phyloP scores from a whole-genome alignment of 331 rosid species.

The Spiraea crenata region DNA sequence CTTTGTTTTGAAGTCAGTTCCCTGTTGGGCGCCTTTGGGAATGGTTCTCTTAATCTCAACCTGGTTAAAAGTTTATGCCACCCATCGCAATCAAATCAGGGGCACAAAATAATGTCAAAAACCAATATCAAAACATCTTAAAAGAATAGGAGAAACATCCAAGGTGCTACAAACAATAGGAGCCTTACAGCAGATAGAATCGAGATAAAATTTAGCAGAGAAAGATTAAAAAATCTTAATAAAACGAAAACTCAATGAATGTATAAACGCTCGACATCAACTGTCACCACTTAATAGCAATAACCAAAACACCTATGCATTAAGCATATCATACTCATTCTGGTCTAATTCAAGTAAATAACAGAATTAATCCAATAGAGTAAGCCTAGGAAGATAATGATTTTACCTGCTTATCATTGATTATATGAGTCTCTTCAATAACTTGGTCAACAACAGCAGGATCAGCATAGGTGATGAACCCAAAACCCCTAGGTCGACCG shows the following conservation, averaged over 20 bases:
- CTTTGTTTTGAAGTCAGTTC: constrained; percentile 57
- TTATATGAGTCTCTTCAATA: constrained; percentile 55
- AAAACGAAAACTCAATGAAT: too few species aligned
- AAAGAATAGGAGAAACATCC: neutral
- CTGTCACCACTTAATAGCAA: too few species aligned
- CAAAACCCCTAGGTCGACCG: constrained; percentile 59
- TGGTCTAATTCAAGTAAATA: neutral
- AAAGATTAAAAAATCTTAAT: too few species aligned
- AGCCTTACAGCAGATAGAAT: neutral
- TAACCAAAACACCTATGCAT: neutral
- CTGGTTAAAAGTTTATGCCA: constrained; percentile 22
- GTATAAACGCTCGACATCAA: too few species aligned
- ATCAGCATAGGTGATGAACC: constrained; percentile 60
- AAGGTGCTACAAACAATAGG: neutral
- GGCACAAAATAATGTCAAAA: neutral
- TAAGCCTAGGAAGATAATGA: neutral
- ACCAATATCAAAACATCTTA: neutral
- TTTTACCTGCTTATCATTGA: constrained; percentile 51
- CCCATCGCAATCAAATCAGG: neutral
- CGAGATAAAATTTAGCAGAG: too few species aligned
- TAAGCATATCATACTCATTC: neutral
- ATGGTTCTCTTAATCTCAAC: constrained; percentile 72
- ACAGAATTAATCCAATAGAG: neutral
- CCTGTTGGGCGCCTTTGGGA: constrained; percentile 53
- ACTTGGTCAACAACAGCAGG: constrained; percentile 65